Evolutionary conservation across 768 basidiomycete species (phyloP), one percentile per base, ranked within the genome.

Genomic region (Tricholoma furcatifolium): DNA sequence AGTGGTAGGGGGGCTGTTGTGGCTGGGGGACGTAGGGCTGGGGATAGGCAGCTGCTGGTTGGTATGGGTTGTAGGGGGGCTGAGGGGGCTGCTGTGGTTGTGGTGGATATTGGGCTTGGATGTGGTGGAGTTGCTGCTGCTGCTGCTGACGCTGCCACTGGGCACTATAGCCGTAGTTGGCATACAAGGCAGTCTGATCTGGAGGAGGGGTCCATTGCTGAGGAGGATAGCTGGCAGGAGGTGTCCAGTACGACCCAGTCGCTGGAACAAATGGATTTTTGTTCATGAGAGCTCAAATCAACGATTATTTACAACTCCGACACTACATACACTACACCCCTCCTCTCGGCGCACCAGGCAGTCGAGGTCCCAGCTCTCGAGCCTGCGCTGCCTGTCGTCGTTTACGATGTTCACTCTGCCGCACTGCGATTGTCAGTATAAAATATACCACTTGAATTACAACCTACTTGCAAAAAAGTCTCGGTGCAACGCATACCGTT

Each of bases 161-260:
- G 43, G 82, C 79, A 2, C 91, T 90, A 66, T 96, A 95, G 30
- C 93, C 93, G 64, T 95, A 95, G 65, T 93, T 93, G 1, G 91
- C 91, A 64, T 94, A 95, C 18, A 94, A 70, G 21, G 88, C 85
- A 64, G 85, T 88, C 64, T 93, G 91, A 59, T 92, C 88, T 12
- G 84, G 86, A 3, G 83, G 76, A 12, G 81, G 67, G 47, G 73
- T 75, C 86, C 85, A 88, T 67, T 89, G 86, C 42, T 82, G 85
- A 23, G 84, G 80, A 12, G 81, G 79, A 63, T 86, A 90, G 36
- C 78, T 75, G 11, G 85, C 81, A 43, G 82, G 81, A 17, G 87
- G 27, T 27, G 27, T 27, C 27, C 27, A 27, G 27, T 27, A 27
- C 4, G 4, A 4, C 7, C 4, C 27, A 27, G 27, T 27, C 7